These are phyloP conservation scores for Cyberlindnera mississippiensis DNA, from an alignment of 805 yeast genomes.

Conservation along the genomic window DNA sequence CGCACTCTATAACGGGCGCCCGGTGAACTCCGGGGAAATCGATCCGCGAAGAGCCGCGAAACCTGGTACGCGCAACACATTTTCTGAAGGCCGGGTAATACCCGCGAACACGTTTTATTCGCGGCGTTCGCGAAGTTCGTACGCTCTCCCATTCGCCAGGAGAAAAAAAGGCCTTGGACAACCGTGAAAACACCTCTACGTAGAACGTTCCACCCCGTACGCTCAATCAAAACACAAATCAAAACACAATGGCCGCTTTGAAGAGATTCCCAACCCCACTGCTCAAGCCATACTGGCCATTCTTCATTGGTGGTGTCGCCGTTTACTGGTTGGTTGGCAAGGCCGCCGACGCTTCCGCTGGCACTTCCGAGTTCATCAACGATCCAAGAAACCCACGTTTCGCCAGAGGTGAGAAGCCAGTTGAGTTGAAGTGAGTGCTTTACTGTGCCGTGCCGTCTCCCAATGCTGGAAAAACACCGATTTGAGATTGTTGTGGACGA, in stretches of 20 bases:
- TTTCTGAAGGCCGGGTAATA: too few species aligned
- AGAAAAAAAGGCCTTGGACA: background rate
- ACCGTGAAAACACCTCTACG: background rate
- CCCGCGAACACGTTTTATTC: conserved; percentile 1
- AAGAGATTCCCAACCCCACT: conserved; percentile 43
- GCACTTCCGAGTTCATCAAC: conserved; percentile 78
- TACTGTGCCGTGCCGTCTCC: too few species aligned
- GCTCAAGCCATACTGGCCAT: conserved; percentile 80
- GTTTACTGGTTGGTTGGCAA: conserved; percentile 70
- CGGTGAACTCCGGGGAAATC: background rate
- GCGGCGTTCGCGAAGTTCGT: background rate
- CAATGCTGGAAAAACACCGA: too few species aligned
- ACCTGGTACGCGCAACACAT: too few species aligned
- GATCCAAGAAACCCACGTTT: conserved; percentile 97
- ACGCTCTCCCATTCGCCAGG: background rate
- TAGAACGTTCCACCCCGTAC: background rate
- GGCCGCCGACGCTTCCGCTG: conserved; percentile 63
- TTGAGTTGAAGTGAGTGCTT: conserved; percentile 29
- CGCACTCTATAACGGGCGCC: too few species aligned
- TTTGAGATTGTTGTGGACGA: too few species aligned
- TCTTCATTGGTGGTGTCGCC: conserved; percentile 75
- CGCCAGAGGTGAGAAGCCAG: conserved; percentile 49
- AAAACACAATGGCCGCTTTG: conserved; percentile 32
- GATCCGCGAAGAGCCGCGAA: background rate
- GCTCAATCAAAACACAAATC: background rate